These are phyloP conservation scores for Sanghuangporus baumii DNA, from an alignment of 1,284 basidiomycete genomes.

Conservation along the genomic window DNA sequence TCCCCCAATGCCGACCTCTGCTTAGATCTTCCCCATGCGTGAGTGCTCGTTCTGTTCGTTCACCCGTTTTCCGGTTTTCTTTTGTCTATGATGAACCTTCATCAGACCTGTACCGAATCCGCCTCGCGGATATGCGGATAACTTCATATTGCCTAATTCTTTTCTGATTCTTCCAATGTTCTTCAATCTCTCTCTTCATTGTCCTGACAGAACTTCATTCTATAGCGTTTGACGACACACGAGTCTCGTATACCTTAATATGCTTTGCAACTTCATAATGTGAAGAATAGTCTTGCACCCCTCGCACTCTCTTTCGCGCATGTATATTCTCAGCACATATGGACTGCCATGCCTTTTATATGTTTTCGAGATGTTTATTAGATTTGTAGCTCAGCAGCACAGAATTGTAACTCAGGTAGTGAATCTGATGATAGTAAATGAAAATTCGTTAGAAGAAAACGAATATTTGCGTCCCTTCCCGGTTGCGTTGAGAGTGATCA, in stretches of 20 bases:
- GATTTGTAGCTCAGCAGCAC: neutral
- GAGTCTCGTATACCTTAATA: neutral
- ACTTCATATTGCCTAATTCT: constrained; percentile 32
- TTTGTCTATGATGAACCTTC: constrained; percentile 30
- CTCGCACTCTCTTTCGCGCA: neutral
- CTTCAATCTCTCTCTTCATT: constrained; percentile 25
- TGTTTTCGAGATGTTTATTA: neutral
- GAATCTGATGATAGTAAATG: neutral
- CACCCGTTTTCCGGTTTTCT: neutral
- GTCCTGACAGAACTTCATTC: neutral
- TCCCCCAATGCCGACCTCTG: constrained; percentile 36
- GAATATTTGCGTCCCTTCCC: neutral
- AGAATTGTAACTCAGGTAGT: neutral
- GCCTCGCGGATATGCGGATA: constrained; percentile 29
- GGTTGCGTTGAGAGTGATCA: neutral
- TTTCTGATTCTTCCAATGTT: constrained; percentile 17
- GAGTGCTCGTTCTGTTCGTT: constrained; percentile 5
- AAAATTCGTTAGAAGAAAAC: neutral
- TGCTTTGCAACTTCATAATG: neutral
- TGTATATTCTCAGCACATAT: neutral
- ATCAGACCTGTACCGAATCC: constrained; percentile 45
- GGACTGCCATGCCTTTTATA: neutral
- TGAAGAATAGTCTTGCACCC: neutral
- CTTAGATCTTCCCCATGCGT: constrained; percentile 8
- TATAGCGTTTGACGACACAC: neutral